Percentiles rank a stretch among this genome's conserved stretches.
Conservation (phyloP, 169 alveolate species). For the Neospora caninum region DNA sequence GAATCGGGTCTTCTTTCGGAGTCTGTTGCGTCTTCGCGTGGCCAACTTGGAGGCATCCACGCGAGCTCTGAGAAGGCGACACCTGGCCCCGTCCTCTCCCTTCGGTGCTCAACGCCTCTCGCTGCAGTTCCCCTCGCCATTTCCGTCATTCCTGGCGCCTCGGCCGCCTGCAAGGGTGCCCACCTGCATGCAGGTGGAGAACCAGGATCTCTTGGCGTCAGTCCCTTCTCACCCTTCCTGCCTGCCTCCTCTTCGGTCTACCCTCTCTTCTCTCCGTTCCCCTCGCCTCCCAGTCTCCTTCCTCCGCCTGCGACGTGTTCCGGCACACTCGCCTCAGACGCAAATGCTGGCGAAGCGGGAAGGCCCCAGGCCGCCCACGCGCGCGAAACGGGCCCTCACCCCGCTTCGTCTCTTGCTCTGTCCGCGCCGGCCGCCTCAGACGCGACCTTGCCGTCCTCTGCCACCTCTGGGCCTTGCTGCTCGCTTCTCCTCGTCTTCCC, state of each 20-base stretch:
- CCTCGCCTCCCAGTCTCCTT: neutral
- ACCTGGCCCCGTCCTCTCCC: neutral
- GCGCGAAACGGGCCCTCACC: neutral
- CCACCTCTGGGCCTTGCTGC: neutral
- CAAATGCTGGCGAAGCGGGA: neutral
- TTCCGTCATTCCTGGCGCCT: neutral
- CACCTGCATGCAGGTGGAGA: too few species aligned
- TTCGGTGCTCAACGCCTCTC: neutral
- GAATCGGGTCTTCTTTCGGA: neutral
- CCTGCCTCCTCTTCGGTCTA: neutral
- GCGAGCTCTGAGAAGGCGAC: neutral
- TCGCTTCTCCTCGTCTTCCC: conserved; percentile 12
- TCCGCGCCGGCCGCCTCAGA: neutral
- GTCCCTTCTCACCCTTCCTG: too few species aligned
- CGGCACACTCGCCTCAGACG: neutral
- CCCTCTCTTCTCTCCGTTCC: neutral
- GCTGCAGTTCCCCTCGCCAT: neutral
- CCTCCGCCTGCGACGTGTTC: neutral
- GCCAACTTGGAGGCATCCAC: neutral
- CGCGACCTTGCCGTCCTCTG: neutral
- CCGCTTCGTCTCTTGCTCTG: neutral
- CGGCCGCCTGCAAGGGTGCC: neutral
- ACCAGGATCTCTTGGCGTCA: too few species aligned
- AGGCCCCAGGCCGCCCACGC: neutral
- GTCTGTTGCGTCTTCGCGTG: neutral